Evolutionary conservation across 768 basidiomycete genomes (phyloP).

Genomic region (Chalciporus chontae): DNA sequence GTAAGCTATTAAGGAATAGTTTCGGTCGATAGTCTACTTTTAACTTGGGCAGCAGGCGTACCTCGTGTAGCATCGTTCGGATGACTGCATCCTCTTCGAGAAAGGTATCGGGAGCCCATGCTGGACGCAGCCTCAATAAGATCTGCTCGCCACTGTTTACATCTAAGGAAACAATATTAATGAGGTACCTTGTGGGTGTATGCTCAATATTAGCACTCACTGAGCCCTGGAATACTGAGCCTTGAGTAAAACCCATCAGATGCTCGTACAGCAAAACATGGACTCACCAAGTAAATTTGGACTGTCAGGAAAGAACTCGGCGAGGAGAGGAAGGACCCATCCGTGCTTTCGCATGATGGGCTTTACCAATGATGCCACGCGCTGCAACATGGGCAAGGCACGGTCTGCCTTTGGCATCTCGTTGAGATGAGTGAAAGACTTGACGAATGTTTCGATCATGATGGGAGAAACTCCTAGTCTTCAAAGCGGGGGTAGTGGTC

Average conservation of each 20-base stretch:
- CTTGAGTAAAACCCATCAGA: constrained; percentile 7
- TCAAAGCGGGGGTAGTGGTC: not conserved
- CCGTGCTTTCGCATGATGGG: constrained; percentile 87
- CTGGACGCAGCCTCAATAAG: constrained; percentile 73
- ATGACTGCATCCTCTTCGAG: constrained; percentile 73
- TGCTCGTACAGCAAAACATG: not conserved
- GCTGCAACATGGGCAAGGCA: constrained; percentile 65
- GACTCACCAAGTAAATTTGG: constrained; percentile 67
- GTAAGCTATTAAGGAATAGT: constrained; percentile 57
- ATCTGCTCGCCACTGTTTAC: constrained; percentile 82
- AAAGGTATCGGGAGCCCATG: constrained; percentile 65
- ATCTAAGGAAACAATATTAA: constrained; percentile 40
- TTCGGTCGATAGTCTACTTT: not conserved
- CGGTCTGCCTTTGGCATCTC: constrained; percentile 61
- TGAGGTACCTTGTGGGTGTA: not conserved
- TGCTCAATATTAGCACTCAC: constrained; percentile 26
- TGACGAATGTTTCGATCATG: constrained; percentile 59
- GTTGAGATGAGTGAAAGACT: constrained; percentile 70
- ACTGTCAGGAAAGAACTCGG: constrained; percentile 84
- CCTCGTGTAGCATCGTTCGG: constrained; percentile 89
- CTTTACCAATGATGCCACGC: constrained; percentile 77
- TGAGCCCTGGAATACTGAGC: constrained; percentile 29
- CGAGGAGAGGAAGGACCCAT: constrained; percentile 76
- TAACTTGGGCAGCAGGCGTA: constrained; percentile 24
- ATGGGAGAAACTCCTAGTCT: not conserved